phyloP scores from a whole-genome alignment of 805 yeast genomes.

The Kazachstania africana region DNA sequence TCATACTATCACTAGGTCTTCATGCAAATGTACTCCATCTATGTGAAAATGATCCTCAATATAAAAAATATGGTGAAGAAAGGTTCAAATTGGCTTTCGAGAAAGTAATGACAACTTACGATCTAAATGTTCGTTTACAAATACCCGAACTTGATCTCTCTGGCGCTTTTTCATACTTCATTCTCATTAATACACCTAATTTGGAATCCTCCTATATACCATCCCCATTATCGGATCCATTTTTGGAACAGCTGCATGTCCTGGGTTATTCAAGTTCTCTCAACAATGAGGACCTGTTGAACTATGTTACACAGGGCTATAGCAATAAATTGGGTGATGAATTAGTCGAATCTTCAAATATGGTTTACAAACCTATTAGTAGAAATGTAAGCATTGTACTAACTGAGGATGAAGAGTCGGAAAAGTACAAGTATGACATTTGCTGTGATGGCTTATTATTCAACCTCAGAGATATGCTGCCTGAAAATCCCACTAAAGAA shows the following conservation, averaged over 20 bases:
- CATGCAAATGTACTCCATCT: conserved; percentile 81
- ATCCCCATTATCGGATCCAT: conserved; percentile 20
- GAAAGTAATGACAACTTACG: conserved; percentile 34
- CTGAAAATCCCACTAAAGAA: too few species aligned
- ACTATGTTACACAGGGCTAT: conserved; percentile 21
- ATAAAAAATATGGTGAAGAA: conserved; percentile 50
- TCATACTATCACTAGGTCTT: conserved; percentile 74
- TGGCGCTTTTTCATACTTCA: conserved; percentile 17
- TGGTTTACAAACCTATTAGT: conserved; percentile 8
- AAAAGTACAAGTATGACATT: conserved; percentile 11
- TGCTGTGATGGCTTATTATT: conserved; percentile 24
- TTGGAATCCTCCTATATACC: conserved; percentile 21
- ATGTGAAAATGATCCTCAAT: conserved; percentile 50
- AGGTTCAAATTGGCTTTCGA: conserved; percentile 63
- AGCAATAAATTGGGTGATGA: conserved; percentile 3
- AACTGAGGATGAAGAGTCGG: conserved; percentile 1
- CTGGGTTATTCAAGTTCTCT: conserved; percentile 15
- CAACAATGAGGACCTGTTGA: conserved; percentile 5
- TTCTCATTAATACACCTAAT: conserved; percentile 19
- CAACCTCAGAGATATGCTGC: conserved; percentile 9
- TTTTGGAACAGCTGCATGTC: conserved; percentile 13
- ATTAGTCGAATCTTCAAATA: conserved; percentile 8
- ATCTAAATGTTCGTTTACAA: conserved; percentile 10
- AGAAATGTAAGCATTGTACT: conserved; percentile 11
- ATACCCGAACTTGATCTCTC: conserved; percentile 1